Evolutionary conservation across 2,329 filamentous ascomycete genomes (phyloP).

Genomic region (Nakataea oryzae): DNA sequence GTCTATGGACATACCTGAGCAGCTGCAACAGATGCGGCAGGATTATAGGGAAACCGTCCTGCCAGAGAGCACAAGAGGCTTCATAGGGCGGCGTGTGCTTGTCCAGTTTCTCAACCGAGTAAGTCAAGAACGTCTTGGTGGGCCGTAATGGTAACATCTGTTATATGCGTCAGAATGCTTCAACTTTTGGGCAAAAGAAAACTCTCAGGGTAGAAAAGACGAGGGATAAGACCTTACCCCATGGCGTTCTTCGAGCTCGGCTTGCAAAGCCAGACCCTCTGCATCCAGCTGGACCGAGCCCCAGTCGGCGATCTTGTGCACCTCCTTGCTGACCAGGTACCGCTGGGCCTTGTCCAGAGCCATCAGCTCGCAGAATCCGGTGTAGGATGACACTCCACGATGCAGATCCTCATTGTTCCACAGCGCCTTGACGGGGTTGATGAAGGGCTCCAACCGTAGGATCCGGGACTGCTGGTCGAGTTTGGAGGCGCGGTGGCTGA

Average conservation of each 20-base stretch:
- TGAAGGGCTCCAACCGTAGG: constrained; percentile 62
- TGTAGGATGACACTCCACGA: constrained; percentile 60
- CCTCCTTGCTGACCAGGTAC: constrained; percentile 60
- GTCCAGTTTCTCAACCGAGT: constrained; percentile 81
- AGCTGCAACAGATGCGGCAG: constrained; percentile 81
- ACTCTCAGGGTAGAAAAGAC: background rate
- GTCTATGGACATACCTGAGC: constrained; percentile 42
- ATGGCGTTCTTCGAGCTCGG: constrained; percentile 65
- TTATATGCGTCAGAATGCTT: background rate
- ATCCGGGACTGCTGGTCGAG: constrained; percentile 64
- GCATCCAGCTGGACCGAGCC: constrained; percentile 64
- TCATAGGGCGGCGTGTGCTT: constrained; percentile 63
- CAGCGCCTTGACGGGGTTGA: constrained; percentile 68
- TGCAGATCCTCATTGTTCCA: constrained; percentile 69
- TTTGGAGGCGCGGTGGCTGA: constrained; percentile 67
- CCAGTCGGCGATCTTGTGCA: constrained; percentile 76
- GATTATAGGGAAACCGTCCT: constrained; percentile 68
- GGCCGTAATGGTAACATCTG: constrained; percentile 68
- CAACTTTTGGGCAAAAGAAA: background rate
- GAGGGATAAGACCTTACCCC: constrained; percentile 33
- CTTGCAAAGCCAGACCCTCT: constrained; percentile 70
- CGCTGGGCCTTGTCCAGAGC: constrained; percentile 70
- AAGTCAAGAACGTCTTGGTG: constrained; percentile 86
- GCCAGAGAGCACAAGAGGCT: constrained; percentile 74
- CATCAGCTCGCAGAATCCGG: constrained; percentile 69